Evolutionary conservation across 352 stramenopile genomes (phyloP).

Genomic region (Blastocystis sp.): DNA sequence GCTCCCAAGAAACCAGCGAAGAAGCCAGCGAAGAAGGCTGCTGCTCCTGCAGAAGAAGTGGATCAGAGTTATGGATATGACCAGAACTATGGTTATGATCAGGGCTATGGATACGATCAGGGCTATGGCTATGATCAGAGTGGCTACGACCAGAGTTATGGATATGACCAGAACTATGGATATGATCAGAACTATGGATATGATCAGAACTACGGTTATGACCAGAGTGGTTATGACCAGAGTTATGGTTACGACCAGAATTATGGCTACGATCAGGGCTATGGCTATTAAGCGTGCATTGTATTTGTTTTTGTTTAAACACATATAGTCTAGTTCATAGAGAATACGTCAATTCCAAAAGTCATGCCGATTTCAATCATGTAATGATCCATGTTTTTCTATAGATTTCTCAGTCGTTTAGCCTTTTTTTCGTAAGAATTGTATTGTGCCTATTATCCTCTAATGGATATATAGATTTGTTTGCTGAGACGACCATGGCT

Average conservation of each 20-base stretch:
- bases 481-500: neutral
- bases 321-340: neutral
- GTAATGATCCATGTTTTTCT: neutral
- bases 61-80: conserved; percentile 41
- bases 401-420: neutral
- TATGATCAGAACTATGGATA: conserved; percentile 12
- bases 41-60: neutral
- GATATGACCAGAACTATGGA: conserved; percentile 1
- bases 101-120: conserved; percentile 34
- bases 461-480: neutral
- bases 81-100: conserved; percentile 1
- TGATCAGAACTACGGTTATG: conserved; percentile 47
- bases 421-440: neutral
- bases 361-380: neutral
- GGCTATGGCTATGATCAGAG: conserved; percentile 1
- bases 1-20: neutral
- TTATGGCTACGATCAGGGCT: conserved; percentile 39
- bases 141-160: conserved; percentile 16
- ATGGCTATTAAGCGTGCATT: conserved; percentile 32
- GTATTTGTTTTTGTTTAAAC: conserved; percentile 2
- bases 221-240: conserved; percentile 29
- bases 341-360: neutral
- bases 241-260: conserved; percentile 27
- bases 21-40: neutral
- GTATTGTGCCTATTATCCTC: neutral